Base-by-base conservation (phyloP, 2,329 filamentous ascomycete species). In the Paracoccidioides brasiliensis region DNA sequence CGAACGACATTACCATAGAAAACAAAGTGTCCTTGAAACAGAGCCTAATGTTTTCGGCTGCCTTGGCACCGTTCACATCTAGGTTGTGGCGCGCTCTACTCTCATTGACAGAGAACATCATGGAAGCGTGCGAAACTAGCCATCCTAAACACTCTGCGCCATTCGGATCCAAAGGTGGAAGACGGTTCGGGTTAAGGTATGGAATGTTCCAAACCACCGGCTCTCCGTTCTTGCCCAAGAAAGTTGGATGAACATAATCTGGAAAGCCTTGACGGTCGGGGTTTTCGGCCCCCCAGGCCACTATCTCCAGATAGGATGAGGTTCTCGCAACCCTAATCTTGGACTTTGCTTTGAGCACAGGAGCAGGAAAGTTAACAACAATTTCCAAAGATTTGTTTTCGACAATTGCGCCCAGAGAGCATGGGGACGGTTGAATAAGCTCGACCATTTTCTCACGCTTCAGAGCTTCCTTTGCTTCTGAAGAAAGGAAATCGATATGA, bases 221-320 rank as follows among this genome's bases (percentile, higher is more conserved):
- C 32, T 10, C 48, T 37, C 45, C 14, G 33, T 48, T n/a, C 15
- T 48, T 50, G 38, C 22, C 41, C 50, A 57, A 38, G 41, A 57
- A 32, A 33, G 57, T 49, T 3, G 60, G 59, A 53, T 57, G 55
- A 33, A 63, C 53, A 38, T 60, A 61, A 38, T 58, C 44, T 7
- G 56, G 50, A 59, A 61, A 33, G 53, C 52, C 38, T 56, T 56
- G 35, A 53, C 52, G 9, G 53, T 52, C 33, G 33, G 35, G 46
- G 33, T 44, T 35, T 32, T 22, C 38, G 58, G 50, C 15, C n/a
- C 30, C 30, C 6, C 15, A 5, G 30, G 62, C 67, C 14, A 57
- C 56, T 41, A 70, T 56, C 53, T 70, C 67, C 32, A 69, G 55
- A 53, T 66, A 69, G 3, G 60, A 63, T 3, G 65, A 66, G 49